Conservation (phyloP, 306 rosid species). For the Castanea sativa region DNA sequence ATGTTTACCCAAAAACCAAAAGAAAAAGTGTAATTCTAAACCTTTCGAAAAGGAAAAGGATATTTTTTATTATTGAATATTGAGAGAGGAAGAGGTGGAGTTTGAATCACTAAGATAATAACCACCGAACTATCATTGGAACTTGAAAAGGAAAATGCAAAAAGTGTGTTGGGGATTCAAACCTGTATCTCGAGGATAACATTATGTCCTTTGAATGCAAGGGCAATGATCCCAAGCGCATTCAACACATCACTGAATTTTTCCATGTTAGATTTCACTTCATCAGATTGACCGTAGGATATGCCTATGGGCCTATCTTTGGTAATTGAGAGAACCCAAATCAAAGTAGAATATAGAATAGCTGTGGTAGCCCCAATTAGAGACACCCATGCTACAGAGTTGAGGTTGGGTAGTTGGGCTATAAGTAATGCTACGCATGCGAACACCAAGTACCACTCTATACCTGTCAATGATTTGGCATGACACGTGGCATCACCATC, state of each 20-base stretch:
- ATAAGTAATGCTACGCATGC: conserved; percentile 44
- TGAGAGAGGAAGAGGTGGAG: too few relatives aligned
- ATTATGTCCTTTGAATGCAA: conserved; percentile 69
- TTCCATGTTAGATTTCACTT: background rate
- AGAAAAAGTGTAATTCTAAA: too few relatives aligned
- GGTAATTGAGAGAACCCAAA: conserved; percentile 55
- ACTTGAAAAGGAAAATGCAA: too few relatives aligned
- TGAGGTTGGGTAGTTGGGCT: conserved; percentile 61
- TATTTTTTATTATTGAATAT: too few relatives aligned
- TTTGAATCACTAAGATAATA: too few relatives aligned
- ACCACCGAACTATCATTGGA: too few relatives aligned
- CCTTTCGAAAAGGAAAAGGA: too few relatives aligned
- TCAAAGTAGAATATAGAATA: conserved; percentile 36
- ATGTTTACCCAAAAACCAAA: too few relatives aligned
- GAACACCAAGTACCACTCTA: conserved; percentile 55
- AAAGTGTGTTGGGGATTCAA: background rate
- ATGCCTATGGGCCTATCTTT: conserved; percentile 33
- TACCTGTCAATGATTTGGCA: too few relatives aligned
- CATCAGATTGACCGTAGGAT: conserved; percentile 18
- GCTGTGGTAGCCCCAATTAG: conserved; percentile 40
- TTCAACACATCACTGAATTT: conserved; percentile 30
- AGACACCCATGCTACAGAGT: conserved; percentile 53
- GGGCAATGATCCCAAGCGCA: conserved; percentile 51
- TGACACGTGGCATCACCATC: too few relatives aligned
- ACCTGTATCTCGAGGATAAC: conserved; percentile 75